A percentile compares a stretch with the other conserved stretches of the same genome.
phyloP scores from a whole-genome alignment of 2,329 filamentous ascomycete genomes.

The Colletotrichum cordylinicola region DNA sequence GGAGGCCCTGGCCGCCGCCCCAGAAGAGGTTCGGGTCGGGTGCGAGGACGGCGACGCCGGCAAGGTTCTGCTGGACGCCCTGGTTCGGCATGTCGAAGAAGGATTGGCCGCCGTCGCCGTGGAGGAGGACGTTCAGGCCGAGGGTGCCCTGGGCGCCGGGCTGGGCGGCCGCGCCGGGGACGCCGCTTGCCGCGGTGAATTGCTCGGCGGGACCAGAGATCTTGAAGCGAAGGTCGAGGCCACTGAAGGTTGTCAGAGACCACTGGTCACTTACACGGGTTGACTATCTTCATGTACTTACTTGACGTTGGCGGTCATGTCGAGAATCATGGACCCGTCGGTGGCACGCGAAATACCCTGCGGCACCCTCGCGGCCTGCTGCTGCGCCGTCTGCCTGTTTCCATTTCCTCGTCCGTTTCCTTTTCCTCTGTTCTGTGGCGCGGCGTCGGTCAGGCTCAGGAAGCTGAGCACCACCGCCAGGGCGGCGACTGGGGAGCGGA shows the following conservation, averaged over 20 bases:
- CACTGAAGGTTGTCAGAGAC: conserved; percentile 36
- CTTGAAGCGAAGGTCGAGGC: conserved; percentile 60
- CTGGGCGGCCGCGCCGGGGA: conserved; percentile 34
- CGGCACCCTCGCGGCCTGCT: conserved; percentile 32
- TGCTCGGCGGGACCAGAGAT: conserved; percentile 59
- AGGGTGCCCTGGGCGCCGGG: conserved; percentile 37
- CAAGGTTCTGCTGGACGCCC: conserved; percentile 53
- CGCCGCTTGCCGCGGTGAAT: conserved; percentile 55
- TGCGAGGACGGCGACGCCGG: conserved; percentile 59
- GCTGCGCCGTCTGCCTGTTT: conserved; percentile 29
- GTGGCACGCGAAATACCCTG: conserved; percentile 48
- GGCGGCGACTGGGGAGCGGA: conserved; percentile 15
- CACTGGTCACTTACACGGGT: background rate
- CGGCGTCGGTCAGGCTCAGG: conserved; percentile 11
- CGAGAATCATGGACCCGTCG: conserved; percentile 61
- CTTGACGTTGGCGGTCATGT: conserved; percentile 61
- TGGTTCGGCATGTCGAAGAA: conserved; percentile 66
- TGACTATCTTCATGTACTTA: conserved; percentile 29
- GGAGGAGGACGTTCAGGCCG: conserved; percentile 62
- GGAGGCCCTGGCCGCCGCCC: conserved; percentile 58
- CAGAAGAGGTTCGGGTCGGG: conserved; percentile 62
- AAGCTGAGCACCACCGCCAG: conserved; percentile 18
- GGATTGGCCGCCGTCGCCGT: conserved; percentile 64
- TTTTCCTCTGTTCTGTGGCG: conserved; percentile 20
- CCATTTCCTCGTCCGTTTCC: conserved; percentile 1